These are phyloP conservation scores for Coemansia brasiliensis DNA, from an alignment of 192 early-diverging fungal genomes.

Conservation along the genomic window DNA sequence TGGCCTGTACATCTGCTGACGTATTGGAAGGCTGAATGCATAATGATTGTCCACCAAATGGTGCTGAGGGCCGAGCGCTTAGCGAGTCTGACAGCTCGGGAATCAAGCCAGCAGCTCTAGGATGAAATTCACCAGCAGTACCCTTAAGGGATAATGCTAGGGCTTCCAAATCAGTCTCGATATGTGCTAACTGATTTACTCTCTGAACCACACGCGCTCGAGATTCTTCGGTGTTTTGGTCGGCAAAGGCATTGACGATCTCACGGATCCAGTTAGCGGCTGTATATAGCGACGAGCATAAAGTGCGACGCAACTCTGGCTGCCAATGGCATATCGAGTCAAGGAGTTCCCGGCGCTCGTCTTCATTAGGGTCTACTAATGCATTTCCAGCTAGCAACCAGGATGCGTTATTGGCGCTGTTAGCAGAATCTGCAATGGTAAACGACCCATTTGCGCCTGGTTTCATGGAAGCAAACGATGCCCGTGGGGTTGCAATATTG, in stretches of 20 bases:
- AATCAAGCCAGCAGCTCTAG: conserved; percentile 27
- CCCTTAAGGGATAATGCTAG: conserved; percentile 32
- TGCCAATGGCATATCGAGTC: conserved; percentile 15
- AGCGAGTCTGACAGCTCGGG: conserved; percentile 30
- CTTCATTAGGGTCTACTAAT: conserved; percentile 37
- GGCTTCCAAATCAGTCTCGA: conserved; percentile 25
- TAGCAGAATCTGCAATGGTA: conserved; percentile 2
- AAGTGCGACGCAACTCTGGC: conserved; percentile 20
- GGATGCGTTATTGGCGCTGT: conserved; percentile 10
- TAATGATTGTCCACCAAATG: conserved; percentile 5
- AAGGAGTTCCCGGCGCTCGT: conserved; percentile 35
- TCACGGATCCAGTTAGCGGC: conserved; percentile 66
- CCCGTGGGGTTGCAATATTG: conserved; percentile 1
- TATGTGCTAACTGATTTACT: conserved; percentile 32
- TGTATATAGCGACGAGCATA: conserved; percentile 41
- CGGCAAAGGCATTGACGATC: conserved; percentile 65
- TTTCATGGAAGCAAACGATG: neutral
- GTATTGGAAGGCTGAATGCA: conserved; percentile 1
- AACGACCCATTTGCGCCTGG: neutral
- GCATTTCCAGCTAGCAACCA: conserved; percentile 14
- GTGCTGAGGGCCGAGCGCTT: neutral
- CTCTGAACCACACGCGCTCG: conserved; percentile 32
- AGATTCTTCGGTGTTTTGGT: conserved; percentile 31
- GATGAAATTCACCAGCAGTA: conserved; percentile 26
- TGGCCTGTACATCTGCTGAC: neutral